phyloP scores from a whole-genome alignment of 768 basidiomycete species.

The Pleurotus giganteus region DNA sequence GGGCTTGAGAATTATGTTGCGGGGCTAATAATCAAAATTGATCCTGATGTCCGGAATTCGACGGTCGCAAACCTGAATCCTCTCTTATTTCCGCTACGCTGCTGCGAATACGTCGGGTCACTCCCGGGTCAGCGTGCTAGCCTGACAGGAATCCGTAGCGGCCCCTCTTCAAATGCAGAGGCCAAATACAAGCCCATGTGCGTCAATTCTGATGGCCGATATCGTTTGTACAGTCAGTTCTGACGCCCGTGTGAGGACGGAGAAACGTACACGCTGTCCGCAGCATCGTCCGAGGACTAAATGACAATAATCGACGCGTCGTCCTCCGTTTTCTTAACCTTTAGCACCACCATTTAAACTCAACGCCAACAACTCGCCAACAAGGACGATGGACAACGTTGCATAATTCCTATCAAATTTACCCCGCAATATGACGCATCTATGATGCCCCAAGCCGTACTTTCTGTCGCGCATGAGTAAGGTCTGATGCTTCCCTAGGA shows the following conservation, averaged over 20 bases:
- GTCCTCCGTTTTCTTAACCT: too few species aligned
- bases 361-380: too few species aligned
- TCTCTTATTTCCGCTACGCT: slow-evolving; percentile 7
- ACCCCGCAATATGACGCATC: not conserved
- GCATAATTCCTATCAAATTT: not conserved
- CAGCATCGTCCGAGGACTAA: not conserved
- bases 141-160: not conserved
- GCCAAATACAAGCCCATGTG: not conserved
- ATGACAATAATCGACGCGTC: not conserved
- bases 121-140: not conserved
- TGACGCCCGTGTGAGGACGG: too few species aligned
- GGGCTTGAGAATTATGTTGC: too few species aligned
- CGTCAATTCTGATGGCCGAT: not conserved
- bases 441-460: not conserved
- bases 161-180: not conserved
- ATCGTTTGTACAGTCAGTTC: too few species aligned
- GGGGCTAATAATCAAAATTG: not conserved
- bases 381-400: not conserved
- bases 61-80: too few species aligned
- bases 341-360: too few species aligned
- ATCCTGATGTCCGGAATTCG: not conserved
- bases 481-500: too few species aligned
- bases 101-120: slow-evolving; percentile 7
- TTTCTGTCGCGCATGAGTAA: not conserved
- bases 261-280: not conserved